Evolutionary conservation across 495 filamentous ascomycete genomes (phyloP), one percentile per base, ranked within the genome.

Genomic region (Lasiosphaeriaceae sp.): DNA sequence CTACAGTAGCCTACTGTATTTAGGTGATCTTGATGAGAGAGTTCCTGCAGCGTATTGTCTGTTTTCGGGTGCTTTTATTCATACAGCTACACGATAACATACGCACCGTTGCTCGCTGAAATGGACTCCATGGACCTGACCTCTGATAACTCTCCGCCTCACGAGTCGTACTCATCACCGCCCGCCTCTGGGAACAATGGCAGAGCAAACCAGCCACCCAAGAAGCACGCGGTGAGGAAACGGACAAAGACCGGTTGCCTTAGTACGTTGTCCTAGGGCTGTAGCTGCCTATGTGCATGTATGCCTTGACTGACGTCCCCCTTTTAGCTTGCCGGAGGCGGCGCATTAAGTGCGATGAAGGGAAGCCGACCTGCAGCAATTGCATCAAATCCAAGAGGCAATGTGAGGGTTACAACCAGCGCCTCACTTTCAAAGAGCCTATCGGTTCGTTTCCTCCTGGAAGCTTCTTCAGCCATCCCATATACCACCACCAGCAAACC

Each of bases 281-380:
- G 19, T n/a, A 49, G 6, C 34, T 26, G 39, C 8, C 14, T 55
- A 56, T 44, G 20, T n/a, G 22, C 24, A 8, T 11, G 17, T 21
- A 19, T 53, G n/a, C n/a, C 47, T 19, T 12, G n/a, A 6, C n/a
- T n/a, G 11, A 12, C 19, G 31, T 23, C 44, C 52, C 47, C 12
- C 24, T 56, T 57, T 20, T 64, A 95, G 90, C 94, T 50, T 98
- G 94, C 77, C 88, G 94, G 50, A 92, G 87, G 72, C 85, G 94
- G 19, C 89, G 94, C 48, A 97, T 98, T 69, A 98, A 98, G 74
- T 98, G 94, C 69, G 94, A 93, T 50, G 94, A 97, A 68, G 91
- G 94, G 68, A 89, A 90, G 54, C 94, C 93, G 47, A 91, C 84
- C 16, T 97, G 94, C 74, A 83, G 80, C 58, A 79, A 97, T 68